A percentile compares a stretch with the other conserved stretches of the same genome.
phyloP scores from a whole-genome alignment of 2,329 filamentous ascomycete genomes.

The Diplodia sapinea region DNA sequence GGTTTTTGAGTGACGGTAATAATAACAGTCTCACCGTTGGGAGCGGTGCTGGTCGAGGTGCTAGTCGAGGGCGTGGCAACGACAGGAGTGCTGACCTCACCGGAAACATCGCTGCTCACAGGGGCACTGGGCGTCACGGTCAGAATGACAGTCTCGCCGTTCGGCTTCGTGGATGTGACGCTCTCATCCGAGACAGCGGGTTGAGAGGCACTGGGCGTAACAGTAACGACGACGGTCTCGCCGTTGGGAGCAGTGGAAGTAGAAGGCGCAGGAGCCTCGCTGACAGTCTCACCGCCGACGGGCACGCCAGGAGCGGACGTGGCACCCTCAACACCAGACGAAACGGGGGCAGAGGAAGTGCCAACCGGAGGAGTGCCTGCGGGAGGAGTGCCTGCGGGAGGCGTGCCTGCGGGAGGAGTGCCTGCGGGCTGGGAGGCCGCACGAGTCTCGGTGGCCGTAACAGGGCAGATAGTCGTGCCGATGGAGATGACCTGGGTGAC shows the following conservation, averaged over 20 bases:
- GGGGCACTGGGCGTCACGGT: not conserved
- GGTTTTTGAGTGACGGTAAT: not conserved
- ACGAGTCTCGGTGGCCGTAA: conserved; percentile 18
- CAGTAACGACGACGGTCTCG: not conserved
- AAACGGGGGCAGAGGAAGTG: conserved; percentile 11
- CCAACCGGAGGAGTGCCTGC: not conserved
- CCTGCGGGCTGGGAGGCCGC: conserved; percentile 22
- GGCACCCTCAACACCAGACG: conserved; percentile 10
- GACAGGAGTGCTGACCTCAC: conserved; percentile 5
- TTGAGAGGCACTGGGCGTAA: not conserved
- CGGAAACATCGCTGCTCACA: not conserved
- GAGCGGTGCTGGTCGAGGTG: not conserved
- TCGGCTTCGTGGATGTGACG: not conserved
- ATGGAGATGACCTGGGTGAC: conserved; percentile 37
- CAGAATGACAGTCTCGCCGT: not conserved
- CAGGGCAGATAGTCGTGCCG: conserved; percentile 47
- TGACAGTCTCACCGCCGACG: not conserved
- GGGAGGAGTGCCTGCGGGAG: no score
- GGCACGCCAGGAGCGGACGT: not conserved
- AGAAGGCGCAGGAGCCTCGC: not conserved
- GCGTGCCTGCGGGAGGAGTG: not conserved
- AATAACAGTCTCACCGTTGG: conserved; percentile 11
- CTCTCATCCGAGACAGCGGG: not conserved
- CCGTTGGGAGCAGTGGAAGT: conserved; percentile 3
- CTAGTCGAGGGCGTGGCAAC: not conserved